A percentile compares a stretch with the other conserved stretches of the same genome.
These are phyloP conservation scores for Candida glucosophila DNA, from an alignment of 1,139 yeast genomes.

Conservation along the genomic window DNA sequence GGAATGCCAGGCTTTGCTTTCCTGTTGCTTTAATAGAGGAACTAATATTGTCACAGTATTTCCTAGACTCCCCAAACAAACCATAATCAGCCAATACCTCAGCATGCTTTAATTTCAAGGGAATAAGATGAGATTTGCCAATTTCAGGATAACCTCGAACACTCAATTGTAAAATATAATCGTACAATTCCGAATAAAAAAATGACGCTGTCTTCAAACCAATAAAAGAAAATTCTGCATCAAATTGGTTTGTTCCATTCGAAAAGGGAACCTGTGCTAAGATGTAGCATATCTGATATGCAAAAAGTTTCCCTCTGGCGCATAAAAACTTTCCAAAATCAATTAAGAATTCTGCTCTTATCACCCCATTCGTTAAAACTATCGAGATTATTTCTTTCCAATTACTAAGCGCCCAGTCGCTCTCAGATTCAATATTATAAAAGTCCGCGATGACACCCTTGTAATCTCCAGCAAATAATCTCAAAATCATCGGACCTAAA, in stretches of 20 bases:
- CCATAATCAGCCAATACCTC: constrained; percentile 60
- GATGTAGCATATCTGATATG: constrained; percentile 39
- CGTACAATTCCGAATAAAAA: constrained; percentile 66
- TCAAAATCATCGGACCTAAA: constrained; percentile 54
- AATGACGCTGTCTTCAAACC: constrained; percentile 20
- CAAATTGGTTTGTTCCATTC: constrained; percentile 12
- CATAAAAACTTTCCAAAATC: constrained; percentile 48
- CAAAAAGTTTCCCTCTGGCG: constrained; percentile 23
- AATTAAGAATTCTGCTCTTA: constrained; percentile 29
- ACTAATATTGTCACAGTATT: constrained; percentile 46
- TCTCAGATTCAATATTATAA: constrained; percentile 27
- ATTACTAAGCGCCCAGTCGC: constrained; percentile 41
- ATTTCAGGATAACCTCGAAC: constrained; percentile 12
- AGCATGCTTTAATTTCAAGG: constrained; percentile 56
- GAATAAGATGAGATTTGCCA: constrained; percentile 47
- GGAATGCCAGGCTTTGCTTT: constrained; percentile 24
- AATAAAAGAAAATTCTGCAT: constrained; percentile 15
- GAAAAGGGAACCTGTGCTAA: constrained; percentile 42
- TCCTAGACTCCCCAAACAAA: constrained; percentile 44
- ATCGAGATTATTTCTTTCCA: constrained; percentile 47
- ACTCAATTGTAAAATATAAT: constrained; percentile 35
- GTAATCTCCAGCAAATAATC: constrained; percentile 58
- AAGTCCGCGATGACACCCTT: constrained; percentile 45
- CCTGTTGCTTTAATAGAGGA: constrained; percentile 33
- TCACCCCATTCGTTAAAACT: constrained; percentile 28